Base-by-base conservation (phyloP, 495 filamentous ascomycete genomes). In the Lichina pygmaea region DNA sequence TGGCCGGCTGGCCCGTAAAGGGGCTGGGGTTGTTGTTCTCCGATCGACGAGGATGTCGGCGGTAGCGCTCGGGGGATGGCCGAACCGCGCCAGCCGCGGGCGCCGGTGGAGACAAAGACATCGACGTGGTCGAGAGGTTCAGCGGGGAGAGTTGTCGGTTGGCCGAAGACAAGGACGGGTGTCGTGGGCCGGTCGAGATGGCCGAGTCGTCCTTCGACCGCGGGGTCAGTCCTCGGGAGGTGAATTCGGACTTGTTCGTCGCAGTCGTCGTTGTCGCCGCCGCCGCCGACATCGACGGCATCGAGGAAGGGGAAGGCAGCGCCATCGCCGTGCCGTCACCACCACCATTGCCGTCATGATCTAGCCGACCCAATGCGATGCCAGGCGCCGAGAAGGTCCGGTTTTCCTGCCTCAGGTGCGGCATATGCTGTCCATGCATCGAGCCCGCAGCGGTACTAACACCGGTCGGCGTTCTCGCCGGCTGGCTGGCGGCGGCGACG, bases 351-450 rank as follows among this genome's bases (percentile, higher is more conserved):
- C 60, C 60, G 32, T 59, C 60, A 37, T 44, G 45, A 45, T 5
- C 7, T 12, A 67, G 55, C 50, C 65, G 63, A 24, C 52, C 51
- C 45, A 70, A 61, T 39, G 67, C 69, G 7, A 66, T 62, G 8
- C 66, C 66, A 36, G 77, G 71, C 38, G 77, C 68, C 34, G 81
- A 77, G 17, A 68, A 70, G 7, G 77, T 68, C 51, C 77, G 71
- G 54, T 71, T 73, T 37, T 84, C 77, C 40, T 70, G 65, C 17
- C 75, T 71, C 44, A 76, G 65, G 57, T 81, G 70, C 53, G 64
- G 69, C 50, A 59, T 37, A 12, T 15, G 0, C 33, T 48, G 40
- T 17, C 15, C 40, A 32, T 44, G 46, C 13, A 24, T 24, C 24
- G 24, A 24, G 24, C 24, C 4, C 4, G 24, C 24, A 24, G 4